Evolutionary conservation across 352 stramenopile species (phyloP).

Genomic region (Phytophthora litchii): DNA sequence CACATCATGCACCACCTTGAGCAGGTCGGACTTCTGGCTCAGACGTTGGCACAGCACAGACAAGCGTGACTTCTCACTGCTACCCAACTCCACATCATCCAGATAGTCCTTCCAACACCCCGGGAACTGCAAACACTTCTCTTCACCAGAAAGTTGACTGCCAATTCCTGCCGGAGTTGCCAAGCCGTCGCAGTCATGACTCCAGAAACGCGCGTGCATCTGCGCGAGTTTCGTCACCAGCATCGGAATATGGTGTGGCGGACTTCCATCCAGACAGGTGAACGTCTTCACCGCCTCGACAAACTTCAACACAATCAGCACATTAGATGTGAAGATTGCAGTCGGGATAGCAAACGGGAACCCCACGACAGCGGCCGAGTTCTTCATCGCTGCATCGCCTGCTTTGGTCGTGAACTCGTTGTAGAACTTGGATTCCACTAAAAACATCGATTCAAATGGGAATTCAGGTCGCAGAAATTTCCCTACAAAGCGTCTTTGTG

Average conservation of each 20-base stretch:
- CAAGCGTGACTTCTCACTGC: conserved; percentile 35
- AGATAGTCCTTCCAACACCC: conserved; percentile 57
- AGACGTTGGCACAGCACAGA: conserved; percentile 51
- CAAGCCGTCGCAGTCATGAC: conserved; percentile 48
- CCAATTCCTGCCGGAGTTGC: conserved; percentile 67
- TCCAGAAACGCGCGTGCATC: conserved; percentile 70
- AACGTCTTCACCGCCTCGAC: conserved; percentile 54
- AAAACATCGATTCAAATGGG: conserved; percentile 83
- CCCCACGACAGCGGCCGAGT: conserved; percentile 17
- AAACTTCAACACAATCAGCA: conserved; percentile 75
- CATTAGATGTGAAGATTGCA: conserved; percentile 67
- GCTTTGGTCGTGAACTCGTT: conserved; percentile 36
- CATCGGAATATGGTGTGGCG: conserved; percentile 41
- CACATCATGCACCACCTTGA: conserved; percentile 54
- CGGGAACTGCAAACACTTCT: conserved; percentile 73
- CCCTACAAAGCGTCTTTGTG: conserved; percentile 51
- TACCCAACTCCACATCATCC: conserved; percentile 50
- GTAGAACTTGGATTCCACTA: conserved; percentile 82
- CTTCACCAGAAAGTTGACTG: conserved; percentile 60
- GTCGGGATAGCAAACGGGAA: conserved; percentile 68
- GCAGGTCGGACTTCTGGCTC: conserved; percentile 41
- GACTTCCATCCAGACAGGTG: conserved; percentile 73
- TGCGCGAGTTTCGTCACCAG: conserved; percentile 62
- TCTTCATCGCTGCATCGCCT: conserved; percentile 24
- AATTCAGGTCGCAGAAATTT: conserved; percentile 85